Evolutionary conservation across 2,329 filamentous ascomycete genomes (phyloP).

Genomic region (Venturia aucupariae): DNA sequence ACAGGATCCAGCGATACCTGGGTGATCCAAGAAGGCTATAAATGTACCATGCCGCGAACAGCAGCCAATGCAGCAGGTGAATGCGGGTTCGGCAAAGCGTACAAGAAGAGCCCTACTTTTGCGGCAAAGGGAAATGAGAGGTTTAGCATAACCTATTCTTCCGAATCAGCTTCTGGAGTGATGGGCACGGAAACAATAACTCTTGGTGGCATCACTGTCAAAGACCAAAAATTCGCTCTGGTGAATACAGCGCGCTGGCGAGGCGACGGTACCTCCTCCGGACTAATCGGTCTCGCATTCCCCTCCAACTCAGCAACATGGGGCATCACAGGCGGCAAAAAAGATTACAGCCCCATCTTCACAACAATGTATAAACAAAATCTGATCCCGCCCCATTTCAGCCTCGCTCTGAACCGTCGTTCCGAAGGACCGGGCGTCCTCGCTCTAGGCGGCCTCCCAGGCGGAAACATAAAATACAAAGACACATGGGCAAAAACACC

Average conservation of each 20-base stretch:
- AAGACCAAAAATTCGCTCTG: conserved; percentile 12
- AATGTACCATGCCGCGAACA: conserved; percentile 7
- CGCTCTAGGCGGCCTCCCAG: conserved; percentile 14
- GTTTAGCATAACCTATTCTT: conserved; percentile 14
- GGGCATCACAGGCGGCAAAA: not conserved
- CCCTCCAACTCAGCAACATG: conserved; percentile 8
- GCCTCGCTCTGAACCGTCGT: conserved; percentile 12
- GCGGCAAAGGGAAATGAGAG: not conserved
- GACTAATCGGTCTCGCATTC: conserved; percentile 15
- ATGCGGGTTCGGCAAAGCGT: conserved; percentile 11
- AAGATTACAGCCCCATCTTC: conserved; percentile 10
- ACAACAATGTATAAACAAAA: conserved; percentile 8
- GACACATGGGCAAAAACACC: conserved; percentile 8
- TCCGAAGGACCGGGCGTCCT: conserved; percentile 10
- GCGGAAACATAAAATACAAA: conserved; percentile 1
- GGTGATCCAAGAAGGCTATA: conserved; percentile 11
- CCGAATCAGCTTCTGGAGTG: conserved; percentile 10
- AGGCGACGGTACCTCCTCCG: conserved; percentile 14
- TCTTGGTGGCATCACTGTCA: conserved; percentile 10
- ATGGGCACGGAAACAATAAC: conserved; percentile 14
- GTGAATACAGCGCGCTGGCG: conserved; percentile 12
- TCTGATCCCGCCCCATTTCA: conserved; percentile 10
- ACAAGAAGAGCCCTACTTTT: conserved; percentile 11
- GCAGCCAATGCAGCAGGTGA: not conserved
- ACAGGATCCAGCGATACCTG: conserved; percentile 15